phyloP scores from a whole-genome alignment of 805 yeast genomes.

The Zygosaccharomyces bisporus region DNA sequence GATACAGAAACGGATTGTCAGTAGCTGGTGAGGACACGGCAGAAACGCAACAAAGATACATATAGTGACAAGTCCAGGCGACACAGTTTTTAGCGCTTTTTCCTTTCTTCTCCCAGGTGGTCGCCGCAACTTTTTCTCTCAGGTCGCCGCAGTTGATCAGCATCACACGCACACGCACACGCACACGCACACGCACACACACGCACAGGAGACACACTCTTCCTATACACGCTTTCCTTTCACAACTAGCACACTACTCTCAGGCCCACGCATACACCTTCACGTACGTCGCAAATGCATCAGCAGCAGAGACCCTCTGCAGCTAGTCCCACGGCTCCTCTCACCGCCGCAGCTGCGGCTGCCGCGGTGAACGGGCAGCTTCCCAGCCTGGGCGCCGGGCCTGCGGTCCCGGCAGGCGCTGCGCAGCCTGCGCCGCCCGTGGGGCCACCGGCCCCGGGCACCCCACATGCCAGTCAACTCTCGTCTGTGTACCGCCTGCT shows the following conservation, averaged over 20 bases:
- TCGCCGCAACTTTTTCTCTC: background rate
- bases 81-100: background rate
- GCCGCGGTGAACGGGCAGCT: slow-evolving; percentile 2
- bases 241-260: no score
- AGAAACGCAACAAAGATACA: background rate
- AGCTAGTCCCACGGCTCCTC: slow-evolving; percentile 1
- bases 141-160: background rate
- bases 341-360: background rate
- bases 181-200: background rate
- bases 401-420: background rate
- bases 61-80: background rate
- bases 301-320: slow-evolving; percentile 7
- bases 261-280: background rate
- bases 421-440: background rate
- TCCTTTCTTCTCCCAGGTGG: background rate
- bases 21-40: background rate
- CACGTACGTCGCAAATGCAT: slow-evolving; percentile 1
- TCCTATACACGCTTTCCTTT: no score
- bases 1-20: background rate
- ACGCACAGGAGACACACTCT: no score
- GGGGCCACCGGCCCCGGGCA: background rate
- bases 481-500: slow-evolving; percentile 4
- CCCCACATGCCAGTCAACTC: background rate
- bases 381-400: background rate
- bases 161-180: background rate